Evolutionary conservation across 495 filamentous ascomycete genomes (phyloP), one percentile per base, ranked within the genome.

Genomic region (Daldinia decipiens): DNA sequence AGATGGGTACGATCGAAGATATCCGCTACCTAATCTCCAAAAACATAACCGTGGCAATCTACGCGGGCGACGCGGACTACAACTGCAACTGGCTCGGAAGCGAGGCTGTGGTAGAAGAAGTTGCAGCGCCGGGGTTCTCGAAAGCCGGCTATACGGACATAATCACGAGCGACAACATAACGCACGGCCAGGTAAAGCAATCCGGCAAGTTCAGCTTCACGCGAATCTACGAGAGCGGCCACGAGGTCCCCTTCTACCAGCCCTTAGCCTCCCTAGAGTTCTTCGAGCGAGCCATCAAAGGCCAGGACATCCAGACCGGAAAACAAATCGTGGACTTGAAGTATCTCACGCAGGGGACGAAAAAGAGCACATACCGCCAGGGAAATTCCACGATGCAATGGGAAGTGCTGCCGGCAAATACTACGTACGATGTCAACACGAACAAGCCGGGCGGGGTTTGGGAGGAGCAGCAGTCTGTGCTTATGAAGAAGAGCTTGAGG

Each of bases 201-300:
- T 81, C 83, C 15, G 88, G 87, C 12, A 80, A 83, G 58, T 91
- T 91, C 77, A 84, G 84, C 55, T 92, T 91, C 73, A 82, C 84
- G 7, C 79, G 89, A 0, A 79, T 91, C n/a, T 90, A 88, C 75
- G 83, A 89, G 69, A 84, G 84, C 54, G 89, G 90, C 0, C 90
- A 92, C 72, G 84, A 90, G 68, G 88, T 91, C 4, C 90, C 90
- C 1, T 89, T 90, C 73, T 92, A 92, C 70, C 88, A 91, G 73
- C 90, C 90, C 0, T 72, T 90, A 32, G 82, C 84, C n/a, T 72
- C 88, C 3, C 80, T 90, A 5, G 82, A 84, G 63, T 79, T 89
- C 40, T 90, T 92, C 70, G 82, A 87, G 70, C 81, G 90, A 6
- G 84, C 80, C 0, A 84, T 91, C 54, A 73, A 73, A 4, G 85